Base-by-base conservation (phyloP, 257 asterid genomes). In the Leonotis leonurus region DNA sequence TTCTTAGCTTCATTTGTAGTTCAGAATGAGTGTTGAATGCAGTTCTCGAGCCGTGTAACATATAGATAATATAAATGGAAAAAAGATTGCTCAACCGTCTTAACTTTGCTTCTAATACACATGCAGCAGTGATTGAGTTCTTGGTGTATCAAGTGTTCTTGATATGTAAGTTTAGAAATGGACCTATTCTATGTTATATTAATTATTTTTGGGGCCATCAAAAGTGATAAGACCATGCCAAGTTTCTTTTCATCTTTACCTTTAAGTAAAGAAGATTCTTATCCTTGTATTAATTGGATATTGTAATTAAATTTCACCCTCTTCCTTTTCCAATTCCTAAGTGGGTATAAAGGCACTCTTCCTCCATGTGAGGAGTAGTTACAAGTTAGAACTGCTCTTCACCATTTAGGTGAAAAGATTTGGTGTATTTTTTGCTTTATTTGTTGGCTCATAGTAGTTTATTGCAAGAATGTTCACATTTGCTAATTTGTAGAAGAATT, bases 221-320 rank as follows among this genome's bases (percentile, higher is more conserved):
- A 72, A 70, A 32, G 68, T 56, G 76, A 25, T 60, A 51, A 50
- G 70, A 52, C 33, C 49, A 72, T 62, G 56, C 33, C 49, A 72
- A 65, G 72, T 66, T 35, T 68, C 68, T 60, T 81, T 78, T 75
- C 59, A 64, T 53, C 72, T 71, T 71, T 67, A 35, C 81, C 70
- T 82, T 77, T n/a, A n/a, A 22, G 36, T 62, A 67, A 71, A 85
- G 79, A 78, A 61, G 70, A 72, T 85, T 76, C 81, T 72, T 76
- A 69, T 74, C 74, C 74, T 67, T 60, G 60, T 62, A 48, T 57
- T 50, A 41, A 20, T 58, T 73, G 67, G 37, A 56, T 55, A 43
- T 20, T 49, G 75, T 61, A 62, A 60, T 60, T 44, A 35, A 67
- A 56, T 58, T 27, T 63, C 5, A 20, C 45, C 1, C 24, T 36